Evolutionary conservation across 2,329 filamentous ascomycete genomes (phyloP).

Genomic region (Alternaria panax): DNA sequence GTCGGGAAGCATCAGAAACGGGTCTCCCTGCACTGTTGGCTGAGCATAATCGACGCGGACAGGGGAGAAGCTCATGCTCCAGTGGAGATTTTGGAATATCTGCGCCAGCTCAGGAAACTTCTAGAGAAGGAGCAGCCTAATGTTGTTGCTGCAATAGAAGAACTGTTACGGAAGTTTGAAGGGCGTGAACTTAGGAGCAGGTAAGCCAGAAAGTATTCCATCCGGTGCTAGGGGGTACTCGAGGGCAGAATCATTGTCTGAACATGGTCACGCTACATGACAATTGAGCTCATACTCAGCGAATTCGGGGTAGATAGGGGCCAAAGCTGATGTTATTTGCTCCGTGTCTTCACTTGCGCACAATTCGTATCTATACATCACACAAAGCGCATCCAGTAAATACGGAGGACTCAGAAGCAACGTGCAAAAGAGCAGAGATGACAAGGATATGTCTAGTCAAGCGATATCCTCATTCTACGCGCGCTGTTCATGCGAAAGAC

Average conservation of each 20-base stretch:
- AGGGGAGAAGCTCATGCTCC: neutral
- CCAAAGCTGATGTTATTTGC: neutral
- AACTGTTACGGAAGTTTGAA: neutral
- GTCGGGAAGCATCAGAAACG: neutral
- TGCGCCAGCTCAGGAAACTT: neutral
- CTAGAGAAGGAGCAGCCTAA: neutral
- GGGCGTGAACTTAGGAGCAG: neutral
- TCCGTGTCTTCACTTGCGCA: neutral
- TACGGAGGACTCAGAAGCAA: no score
- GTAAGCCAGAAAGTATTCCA: neutral
- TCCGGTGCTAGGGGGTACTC: neutral
- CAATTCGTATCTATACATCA: neutral
- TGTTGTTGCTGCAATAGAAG: neutral
- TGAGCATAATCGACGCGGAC: neutral
- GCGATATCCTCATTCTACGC: neutral
- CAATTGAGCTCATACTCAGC: neutral
- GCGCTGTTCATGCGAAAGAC: neutral
- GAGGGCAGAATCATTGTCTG: neutral
- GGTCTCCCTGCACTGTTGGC: neutral
- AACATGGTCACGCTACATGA: neutral
- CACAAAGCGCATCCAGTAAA: neutral
- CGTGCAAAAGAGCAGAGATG: neutral
- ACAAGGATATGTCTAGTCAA: neutral
- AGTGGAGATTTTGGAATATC: neutral
- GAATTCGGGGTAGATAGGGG: neutral